Evolutionary conservation across 768 basidiomycete species (phyloP).

Genomic region (Boletus rufocinnamomeus): DNA sequence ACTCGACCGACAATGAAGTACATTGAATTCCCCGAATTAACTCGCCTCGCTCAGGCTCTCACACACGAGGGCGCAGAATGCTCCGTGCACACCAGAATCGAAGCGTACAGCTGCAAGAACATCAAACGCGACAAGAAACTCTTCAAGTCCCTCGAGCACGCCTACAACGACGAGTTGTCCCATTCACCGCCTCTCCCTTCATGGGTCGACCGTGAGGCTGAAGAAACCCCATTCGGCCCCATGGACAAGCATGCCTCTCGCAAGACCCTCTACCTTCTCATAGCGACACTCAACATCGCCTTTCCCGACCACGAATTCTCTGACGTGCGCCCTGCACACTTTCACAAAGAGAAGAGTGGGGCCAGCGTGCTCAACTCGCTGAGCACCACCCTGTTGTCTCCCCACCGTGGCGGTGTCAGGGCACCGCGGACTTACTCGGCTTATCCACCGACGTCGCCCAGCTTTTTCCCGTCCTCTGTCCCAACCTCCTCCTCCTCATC

Average conservation of each 20-base stretch:
- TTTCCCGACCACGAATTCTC: constrained; percentile 99
- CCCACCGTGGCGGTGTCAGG: constrained; percentile 61
- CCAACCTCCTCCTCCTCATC: constrained; percentile 70
- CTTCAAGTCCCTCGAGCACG: constrained; percentile 87
- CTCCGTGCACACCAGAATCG: constrained; percentile 87
- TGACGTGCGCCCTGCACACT: constrained; percentile 86
- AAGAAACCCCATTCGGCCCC: constrained; percentile 87
- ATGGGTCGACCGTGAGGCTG: constrained; percentile 69
- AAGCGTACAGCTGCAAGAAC: constrained; percentile 98
- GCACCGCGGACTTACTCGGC: constrained; percentile 85
- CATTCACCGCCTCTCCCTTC: constrained; percentile 84
- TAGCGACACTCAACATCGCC: constrained; percentile 94
- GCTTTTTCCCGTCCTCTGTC: constrained; percentile 75
- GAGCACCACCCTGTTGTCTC: constrained; percentile 78
- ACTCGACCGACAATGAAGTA: constrained; percentile 67
- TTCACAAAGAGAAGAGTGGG: constrained; percentile 75
- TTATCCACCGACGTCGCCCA: constrained; percentile 72
- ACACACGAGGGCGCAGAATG: constrained; percentile 88
- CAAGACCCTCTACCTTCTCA: constrained; percentile 94
- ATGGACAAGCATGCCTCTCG: constrained; percentile 81
- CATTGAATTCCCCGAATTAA: constrained; percentile 80
- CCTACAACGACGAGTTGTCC: constrained; percentile 75
- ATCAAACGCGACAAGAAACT: constrained; percentile 96
- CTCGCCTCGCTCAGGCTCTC: constrained; percentile 74
- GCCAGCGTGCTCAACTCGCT: constrained; percentile 82